A percentile compares a stretch with the other conserved stretches of the same genome.
Conservation (phyloP, 2,329 filamentous ascomycete genomes). For the Apiospora marii region DNA sequence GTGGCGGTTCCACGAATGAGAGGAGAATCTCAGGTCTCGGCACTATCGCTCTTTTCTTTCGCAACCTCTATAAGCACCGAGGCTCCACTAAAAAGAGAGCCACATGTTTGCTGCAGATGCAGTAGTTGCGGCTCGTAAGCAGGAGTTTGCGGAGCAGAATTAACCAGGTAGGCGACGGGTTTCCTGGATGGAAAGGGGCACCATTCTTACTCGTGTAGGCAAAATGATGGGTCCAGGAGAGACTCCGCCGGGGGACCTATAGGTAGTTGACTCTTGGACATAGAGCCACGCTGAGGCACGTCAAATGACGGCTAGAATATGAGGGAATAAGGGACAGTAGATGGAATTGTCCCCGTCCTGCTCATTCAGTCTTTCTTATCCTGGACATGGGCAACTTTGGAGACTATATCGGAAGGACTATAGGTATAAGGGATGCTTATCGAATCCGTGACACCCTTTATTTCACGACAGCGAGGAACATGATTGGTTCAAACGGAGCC, state of each 20-base stretch:
- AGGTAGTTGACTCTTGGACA: neutral
- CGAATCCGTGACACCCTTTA: neutral
- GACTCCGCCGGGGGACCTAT: neutral
- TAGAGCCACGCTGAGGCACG: too few species aligned
- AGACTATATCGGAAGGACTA: neutral
- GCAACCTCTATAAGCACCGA: too few species aligned
- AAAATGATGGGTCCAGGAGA: neutral
- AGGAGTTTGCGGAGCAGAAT: neutral
- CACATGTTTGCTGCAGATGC: neutral
- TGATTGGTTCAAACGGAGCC: neutral
- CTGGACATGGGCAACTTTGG: neutral
- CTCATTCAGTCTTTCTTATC: neutral
- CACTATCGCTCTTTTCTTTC: neutral
- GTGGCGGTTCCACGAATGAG: neutral
- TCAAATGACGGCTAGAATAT: too few species aligned
- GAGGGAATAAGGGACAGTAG: neutral
- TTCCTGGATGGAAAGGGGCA: neutral
- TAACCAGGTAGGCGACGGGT: too few species aligned
- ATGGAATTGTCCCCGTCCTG: neutral
- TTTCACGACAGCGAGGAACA: too few species aligned
- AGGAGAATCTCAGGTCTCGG: neutral
- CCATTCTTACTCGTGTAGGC: neutral
- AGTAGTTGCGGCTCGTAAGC: too few species aligned
- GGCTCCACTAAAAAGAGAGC: neutral
- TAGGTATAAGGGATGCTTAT: neutral